Evolutionary conservation across 2,329 filamentous ascomycete genomes (phyloP), one percentile per base, ranked within the genome.

Genomic region (Microsporum audouinii): DNA sequence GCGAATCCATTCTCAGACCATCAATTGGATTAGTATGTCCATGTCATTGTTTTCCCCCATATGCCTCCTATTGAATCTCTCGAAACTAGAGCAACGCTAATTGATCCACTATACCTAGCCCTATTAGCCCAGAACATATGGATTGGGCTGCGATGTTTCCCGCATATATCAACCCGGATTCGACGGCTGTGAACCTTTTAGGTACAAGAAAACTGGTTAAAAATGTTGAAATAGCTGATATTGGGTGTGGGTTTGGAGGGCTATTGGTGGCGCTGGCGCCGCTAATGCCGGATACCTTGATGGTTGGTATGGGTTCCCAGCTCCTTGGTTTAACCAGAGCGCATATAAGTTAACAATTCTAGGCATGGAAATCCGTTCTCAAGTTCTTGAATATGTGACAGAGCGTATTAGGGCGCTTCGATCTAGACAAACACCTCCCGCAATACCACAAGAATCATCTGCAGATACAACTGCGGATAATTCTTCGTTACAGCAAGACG

Each of bases 1-100:
- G 94, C 94, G 65, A 99, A 99, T 77, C 91, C 92, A 5, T 99
- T 99, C 77, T 96, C 92, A 2, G 94, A 99, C 70, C 94, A 99
- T 78, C 79, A 84, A 62, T 79, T 99, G 71, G 81, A 82, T 69
- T 99, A 99, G 94, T 95, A 82, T 69, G 84, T 78, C 17, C 53
- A 5, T 33, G 10, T 6, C 17, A 8, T 45, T 27, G 27, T 7
- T 59, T 62, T 43, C 3, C 47, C 39, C 45, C 10, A 43, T 57
- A 29, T 29, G 27, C 27, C 61, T 45, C 17, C 3, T 62, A 8
- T 29, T 5, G 10, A 5, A 12, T 31, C 7, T 36, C 14, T 55
- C n/a, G n/a, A 55, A 23, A 61, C 53, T 56, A 60, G 60, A 33
- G 62, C 51, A 56, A 61, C 53, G 17, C 56, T 58, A 43, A 58